These are phyloP conservation scores for Cunninghamia lanceolata DNA, from an alignment of 75 land plant genomes.

Conservation along the genomic window DNA sequence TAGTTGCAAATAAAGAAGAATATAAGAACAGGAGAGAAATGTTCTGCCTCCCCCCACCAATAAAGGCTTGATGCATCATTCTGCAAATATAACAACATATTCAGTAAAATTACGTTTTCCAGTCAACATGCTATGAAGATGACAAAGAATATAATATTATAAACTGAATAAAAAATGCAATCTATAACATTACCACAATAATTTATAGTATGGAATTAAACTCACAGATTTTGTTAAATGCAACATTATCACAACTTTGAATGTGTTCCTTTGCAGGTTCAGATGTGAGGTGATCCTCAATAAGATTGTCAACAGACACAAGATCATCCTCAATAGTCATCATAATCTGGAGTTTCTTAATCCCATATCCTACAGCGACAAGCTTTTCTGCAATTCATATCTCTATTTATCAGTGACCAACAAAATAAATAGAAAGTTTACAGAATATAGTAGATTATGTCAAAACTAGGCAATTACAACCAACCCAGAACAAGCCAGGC, in stretches of 20 bases:
- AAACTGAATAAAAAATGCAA: too few species aligned
- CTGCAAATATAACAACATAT: background rate
- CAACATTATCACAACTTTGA: constrained; percentile 71
- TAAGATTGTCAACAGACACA: constrained; percentile 39
- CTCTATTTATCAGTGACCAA: background rate
- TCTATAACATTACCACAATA: too few species aligned
- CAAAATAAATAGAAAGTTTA: background rate
- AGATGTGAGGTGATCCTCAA: constrained; percentile 38
- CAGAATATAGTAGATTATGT: background rate
- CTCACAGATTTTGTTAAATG: constrained; percentile 79
- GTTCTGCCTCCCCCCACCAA: background rate
- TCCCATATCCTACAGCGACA: constrained; percentile 32
- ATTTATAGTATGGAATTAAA: background rate
- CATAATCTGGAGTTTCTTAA: constrained; percentile 69
- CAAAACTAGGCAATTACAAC: constrained; percentile 48
- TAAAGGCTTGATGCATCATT: background rate
- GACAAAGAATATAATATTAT: too few species aligned
- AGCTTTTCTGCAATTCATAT: constrained; percentile 38
- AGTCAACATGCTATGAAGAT: too few species aligned
- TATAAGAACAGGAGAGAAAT: background rate
- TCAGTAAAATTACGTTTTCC: background rate
- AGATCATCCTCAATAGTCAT: constrained; percentile 79
- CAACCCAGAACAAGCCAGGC: constrained; percentile 81
- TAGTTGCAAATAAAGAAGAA: background rate
- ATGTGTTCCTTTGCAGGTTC: constrained; percentile 51